Evolutionary conservation across 2,329 filamentous ascomycete species (phyloP).

Genomic region (Aureobasidium vineae): DNA sequence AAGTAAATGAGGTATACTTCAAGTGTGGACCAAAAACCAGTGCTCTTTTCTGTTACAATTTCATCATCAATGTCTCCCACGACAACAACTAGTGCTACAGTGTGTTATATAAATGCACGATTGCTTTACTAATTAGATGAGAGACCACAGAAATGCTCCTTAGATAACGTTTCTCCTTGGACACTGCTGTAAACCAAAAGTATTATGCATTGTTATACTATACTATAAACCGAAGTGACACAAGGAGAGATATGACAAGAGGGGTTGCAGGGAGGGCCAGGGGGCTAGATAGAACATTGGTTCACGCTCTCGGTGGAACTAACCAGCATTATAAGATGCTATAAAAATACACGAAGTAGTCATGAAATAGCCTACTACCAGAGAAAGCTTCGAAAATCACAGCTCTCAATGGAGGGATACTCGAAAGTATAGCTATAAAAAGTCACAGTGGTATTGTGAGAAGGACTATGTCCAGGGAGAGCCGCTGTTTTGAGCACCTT

Average conservation of each 20-base stretch:
- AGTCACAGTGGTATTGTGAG: not conserved
- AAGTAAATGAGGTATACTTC: too few relatives aligned
- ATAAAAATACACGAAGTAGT: not conserved
- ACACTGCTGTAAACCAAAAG: too few relatives aligned
- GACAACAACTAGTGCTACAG: too few relatives aligned
- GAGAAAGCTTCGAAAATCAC: not conserved
- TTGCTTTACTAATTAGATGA: too few relatives aligned
- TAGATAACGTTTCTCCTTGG: too few relatives aligned
- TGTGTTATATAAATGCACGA: too few relatives aligned
- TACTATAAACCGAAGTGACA: too few relatives aligned
- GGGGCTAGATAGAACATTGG: not conserved
- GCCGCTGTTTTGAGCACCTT: not conserved
- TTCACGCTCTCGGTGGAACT: not conserved
- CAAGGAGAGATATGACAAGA: not conserved
- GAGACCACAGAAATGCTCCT: too few relatives aligned
- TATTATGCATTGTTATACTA: too few relatives aligned
- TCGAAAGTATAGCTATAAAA: not conserved
- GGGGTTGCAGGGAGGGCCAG: not conserved
- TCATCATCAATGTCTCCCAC: too few relatives aligned
- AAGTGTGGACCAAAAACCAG: too few relatives aligned
- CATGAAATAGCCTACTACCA: not conserved
- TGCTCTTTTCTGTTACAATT: too few relatives aligned
- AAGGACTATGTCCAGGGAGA: not conserved
- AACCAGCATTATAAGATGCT: not conserved
- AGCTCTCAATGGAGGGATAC: not conserved